Conservation (phyloP, 257 asterid genomes). For the Lycium ferocissimum region DNA sequence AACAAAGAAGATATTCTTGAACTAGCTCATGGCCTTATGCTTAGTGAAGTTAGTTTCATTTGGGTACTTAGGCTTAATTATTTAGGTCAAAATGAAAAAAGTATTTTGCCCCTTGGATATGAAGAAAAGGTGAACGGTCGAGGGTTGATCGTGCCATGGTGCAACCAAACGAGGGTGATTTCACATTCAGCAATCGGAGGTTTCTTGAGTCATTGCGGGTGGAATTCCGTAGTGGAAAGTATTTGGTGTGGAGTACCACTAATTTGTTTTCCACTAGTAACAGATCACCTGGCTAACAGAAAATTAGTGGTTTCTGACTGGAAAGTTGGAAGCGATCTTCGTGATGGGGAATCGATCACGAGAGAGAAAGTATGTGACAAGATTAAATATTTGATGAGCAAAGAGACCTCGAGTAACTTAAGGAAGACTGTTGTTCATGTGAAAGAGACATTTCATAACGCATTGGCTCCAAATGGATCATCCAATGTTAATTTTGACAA, state of each 20-base stretch:
- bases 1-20: conserved; percentile 2
- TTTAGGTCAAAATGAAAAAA: conserved; percentile 12
- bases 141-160: conserved; percentile 18
- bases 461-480: conserved; percentile 17
- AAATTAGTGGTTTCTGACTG: neutral
- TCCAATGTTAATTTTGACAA: neutral
- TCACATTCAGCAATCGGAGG: conserved; percentile 3
- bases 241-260: conserved; percentile 18
- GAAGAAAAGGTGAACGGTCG: neutral
- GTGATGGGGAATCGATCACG: neutral
- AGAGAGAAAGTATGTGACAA: neutral
- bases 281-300: too few relatives aligned
- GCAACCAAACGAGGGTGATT: neutral
- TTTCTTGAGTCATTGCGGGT: conserved; percentile 12
- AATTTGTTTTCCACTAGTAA: conserved; percentile 7
- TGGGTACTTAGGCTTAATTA: neutral
- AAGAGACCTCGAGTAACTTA: neutral
- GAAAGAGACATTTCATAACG: neutral
- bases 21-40: conserved; percentile 1
- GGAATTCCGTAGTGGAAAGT: conserved; percentile 9
- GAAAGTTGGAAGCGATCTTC: neutral
- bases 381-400: neutral
- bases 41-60: neutral
- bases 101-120: neutral
- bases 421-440: neutral